Evolutionary conservation across 345 rosid genomes (phyloP).

Genomic region (Geranium rotundifolium): DNA sequence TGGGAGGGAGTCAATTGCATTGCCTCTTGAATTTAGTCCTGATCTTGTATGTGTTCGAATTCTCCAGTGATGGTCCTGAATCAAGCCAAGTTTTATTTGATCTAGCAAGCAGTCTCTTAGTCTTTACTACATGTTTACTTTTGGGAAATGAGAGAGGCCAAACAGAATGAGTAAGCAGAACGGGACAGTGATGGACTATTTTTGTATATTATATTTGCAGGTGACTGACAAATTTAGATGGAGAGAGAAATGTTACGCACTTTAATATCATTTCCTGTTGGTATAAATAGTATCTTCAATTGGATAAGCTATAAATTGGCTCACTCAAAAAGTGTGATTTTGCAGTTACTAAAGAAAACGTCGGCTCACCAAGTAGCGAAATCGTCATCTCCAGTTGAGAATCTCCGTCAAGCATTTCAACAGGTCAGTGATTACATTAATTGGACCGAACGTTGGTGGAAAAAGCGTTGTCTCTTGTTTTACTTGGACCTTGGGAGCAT

Average conservation of each 20-base stretch:
- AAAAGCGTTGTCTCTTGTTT: not conserved
- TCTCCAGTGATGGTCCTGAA: not conserved
- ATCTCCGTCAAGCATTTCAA: conserved; percentile 29
- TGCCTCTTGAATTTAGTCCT: not conserved
- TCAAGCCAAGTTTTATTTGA: no score
- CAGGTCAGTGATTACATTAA: conserved; percentile 26
- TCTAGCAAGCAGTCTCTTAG: no score
- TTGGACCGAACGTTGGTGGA: not conserved
- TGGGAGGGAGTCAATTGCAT: no score
- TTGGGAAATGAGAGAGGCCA: not conserved
- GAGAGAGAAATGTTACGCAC: not conserved
- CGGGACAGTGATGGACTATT: not conserved
- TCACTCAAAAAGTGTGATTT: not conserved
- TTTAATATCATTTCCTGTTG: not conserved
- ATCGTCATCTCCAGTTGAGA: conserved; percentile 33
- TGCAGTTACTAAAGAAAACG: conserved; percentile 41
- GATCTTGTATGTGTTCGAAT: not conserved
- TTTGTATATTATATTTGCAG: not conserved
- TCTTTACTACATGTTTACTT: not conserved
- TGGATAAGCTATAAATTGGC: not conserved
- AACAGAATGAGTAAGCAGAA: not conserved
- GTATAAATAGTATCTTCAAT: not conserved
- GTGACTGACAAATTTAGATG: not conserved
- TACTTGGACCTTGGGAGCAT: not conserved
- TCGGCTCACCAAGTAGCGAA: conserved; percentile 28